Percentiles rank a stretch among this genome's conserved stretches.
Evolutionary conservation across 495 filamentous ascomycete genomes (phyloP).

Genomic region (Penicillium angulare): DNA sequence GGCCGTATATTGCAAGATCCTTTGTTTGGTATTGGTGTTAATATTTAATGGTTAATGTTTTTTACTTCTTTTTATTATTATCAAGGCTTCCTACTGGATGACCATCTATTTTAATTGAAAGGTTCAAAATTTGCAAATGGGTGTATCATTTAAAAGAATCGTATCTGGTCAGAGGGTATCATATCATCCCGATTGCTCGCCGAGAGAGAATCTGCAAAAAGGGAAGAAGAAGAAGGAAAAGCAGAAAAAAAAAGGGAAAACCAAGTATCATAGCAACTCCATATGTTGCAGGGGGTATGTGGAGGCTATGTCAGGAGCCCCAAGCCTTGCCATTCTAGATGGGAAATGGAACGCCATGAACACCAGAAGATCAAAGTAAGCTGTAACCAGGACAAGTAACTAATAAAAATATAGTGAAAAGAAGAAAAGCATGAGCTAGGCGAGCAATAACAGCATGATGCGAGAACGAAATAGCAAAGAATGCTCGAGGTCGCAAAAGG

Average conservation of each 20-base stretch:
- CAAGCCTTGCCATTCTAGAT: slow-evolving; percentile 29
- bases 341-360: slow-evolving; percentile 2
- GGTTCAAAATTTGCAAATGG: neutral
- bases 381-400: slow-evolving; percentile 1
- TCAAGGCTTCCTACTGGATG: no score
- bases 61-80: no score
- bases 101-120: no score
- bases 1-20: no score
- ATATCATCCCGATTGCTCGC: slow-evolving; percentile 19
- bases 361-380: neutral
- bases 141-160: slow-evolving; percentile 15
- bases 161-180: slow-evolving; percentile 33
- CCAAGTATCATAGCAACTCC: slow-evolving; percentile 5
- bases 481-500: no score
- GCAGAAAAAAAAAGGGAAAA: slow-evolving; percentile 5
- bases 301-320: slow-evolving; percentile 3
- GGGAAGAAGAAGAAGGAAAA: no score
- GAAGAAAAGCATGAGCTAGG: neutral
- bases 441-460: neutral
- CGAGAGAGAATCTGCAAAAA: neutral
- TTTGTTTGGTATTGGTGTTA: no score
- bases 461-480: neutral
- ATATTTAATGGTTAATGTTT: no score
- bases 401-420: neutral
- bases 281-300: slow-evolving; percentile 2